Base-by-base conservation (phyloP, 768 basidiomycete species). In the Leccinum ochraceum region DNA sequence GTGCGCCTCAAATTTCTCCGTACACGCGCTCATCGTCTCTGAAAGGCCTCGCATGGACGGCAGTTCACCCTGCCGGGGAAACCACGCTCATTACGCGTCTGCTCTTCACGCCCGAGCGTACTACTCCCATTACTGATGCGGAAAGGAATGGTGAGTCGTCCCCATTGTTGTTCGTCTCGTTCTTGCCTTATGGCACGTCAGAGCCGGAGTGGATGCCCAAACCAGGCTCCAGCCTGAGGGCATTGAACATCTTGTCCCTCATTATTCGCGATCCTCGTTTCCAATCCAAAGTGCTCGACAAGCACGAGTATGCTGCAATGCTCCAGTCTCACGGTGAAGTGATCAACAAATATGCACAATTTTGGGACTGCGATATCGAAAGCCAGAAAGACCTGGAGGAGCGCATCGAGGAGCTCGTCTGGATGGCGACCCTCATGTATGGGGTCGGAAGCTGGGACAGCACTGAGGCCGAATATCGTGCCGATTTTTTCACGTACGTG, bases 401-500 rank as follows among this genome's bases (percentile, higher is more conserved):
- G 30, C 87, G 85, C 67, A 73, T 88, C 11, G 85, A 86, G 66
- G 88, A 92, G 68, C 70, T 92, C 11, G 69, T 75, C 8, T 91
- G 86, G 83, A 75, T 78, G 52, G 78, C 78, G 54, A 75, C 74
- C 0, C 67, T 88, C n/a, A 77, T 88, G 57, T 91, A 86, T 63
- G 86, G 81, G 0, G 75, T 87, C 26, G 80, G 79, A 37, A 87
- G 84, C 34, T 87, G 82, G 79, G 74, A 76, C 4, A 68, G 67
- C 39, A 58, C 59, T 24, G 63, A 63, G 30, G 61, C 37, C 8
- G 66, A 71, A 55, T 88, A 87, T 74, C 79, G 81, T 53, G 84
- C 85, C 1, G 86, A 90, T 64, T 89, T 91, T 73, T 84, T 86
- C 78, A 68, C 77, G 87, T 89, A 63, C 63, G 86, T 77, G 11